These are phyloP conservation scores for Balamuthia mandrillaris DNA, from an alignment of 208 protist species.

Conservation along the genomic window DNA sequence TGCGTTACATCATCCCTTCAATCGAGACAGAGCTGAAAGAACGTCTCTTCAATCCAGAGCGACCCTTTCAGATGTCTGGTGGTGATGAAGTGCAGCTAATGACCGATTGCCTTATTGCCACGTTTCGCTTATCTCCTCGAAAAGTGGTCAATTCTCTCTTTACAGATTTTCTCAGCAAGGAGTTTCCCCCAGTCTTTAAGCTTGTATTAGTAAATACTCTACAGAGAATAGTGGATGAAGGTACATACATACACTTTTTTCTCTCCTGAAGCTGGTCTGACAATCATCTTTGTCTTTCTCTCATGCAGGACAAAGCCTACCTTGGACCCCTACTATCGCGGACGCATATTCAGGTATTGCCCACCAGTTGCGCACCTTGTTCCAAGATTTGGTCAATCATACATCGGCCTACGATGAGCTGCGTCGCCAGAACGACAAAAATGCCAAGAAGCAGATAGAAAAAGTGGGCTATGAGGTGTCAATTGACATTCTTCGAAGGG, in stretches of 20 bases:
- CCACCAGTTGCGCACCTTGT: constrained; percentile 18
- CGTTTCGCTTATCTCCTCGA: constrained; percentile 37
- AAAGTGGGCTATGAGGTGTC: neutral
- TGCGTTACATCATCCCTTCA: constrained; percentile 55
- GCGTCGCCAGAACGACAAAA: constrained; percentile 29
- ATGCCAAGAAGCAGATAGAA: neutral
- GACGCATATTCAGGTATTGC: constrained; percentile 35
- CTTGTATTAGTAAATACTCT: constrained; percentile 47
- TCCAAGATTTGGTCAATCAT: constrained; percentile 36
- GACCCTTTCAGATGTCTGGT: neutral
- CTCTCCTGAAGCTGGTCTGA: too few species aligned
- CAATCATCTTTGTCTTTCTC: neutral
- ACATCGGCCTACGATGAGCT: neutral
- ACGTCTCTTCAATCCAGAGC: constrained; percentile 37
- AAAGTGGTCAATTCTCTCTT: constrained; percentile 20
- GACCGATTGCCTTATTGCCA: constrained; percentile 45
- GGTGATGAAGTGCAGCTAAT: constrained; percentile 46
- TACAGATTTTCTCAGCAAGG: neutral
- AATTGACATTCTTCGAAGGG: neutral
- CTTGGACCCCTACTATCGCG: constrained; percentile 44
- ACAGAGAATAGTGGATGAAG: constrained; percentile 40
- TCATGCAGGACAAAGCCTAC: neutral
- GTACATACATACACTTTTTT: neutral
- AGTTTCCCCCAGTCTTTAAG: constrained; percentile 41
- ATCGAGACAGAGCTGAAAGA: constrained; percentile 55